Percentiles rank a stretch among this genome's conserved stretches.
These are phyloP conservation scores for Xanthoparmelia taractica DNA, from an alignment of 495 filamentous ascomycete genomes.

Conservation along the genomic window DNA sequence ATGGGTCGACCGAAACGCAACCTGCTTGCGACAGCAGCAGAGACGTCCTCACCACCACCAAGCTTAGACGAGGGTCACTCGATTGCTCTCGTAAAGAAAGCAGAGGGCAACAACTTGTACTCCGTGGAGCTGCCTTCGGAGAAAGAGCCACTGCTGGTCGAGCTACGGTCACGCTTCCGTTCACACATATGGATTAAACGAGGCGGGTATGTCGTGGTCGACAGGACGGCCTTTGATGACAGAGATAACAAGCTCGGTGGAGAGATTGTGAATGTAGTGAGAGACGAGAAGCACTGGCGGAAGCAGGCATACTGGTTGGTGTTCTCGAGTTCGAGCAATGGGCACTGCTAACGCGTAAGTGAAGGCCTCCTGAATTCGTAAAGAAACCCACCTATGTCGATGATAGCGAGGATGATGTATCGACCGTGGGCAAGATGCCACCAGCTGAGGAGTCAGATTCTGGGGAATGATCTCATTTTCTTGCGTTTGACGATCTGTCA, in stretches of 20 bases:
- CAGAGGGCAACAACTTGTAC: constrained; percentile 83
- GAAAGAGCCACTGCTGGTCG: constrained; percentile 55
- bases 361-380: constrained; percentile 73
- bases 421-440: constrained; percentile 74
- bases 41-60: constrained; percentile 65
- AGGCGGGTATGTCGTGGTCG: constrained; percentile 77
- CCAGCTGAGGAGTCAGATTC: constrained; percentile 55
- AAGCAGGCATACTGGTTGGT: constrained; percentile 83
- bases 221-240: constrained; percentile 57
- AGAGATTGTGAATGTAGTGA: constrained; percentile 87
- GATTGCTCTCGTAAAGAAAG: constrained; percentile 69
- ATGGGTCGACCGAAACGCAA: constrained; percentile 74
- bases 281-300: constrained; percentile 86
- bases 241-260: constrained; percentile 73
- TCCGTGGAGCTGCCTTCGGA: constrained; percentile 54
- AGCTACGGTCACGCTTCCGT: constrained; percentile 74
- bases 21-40: constrained; percentile 62
- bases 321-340: neutral
- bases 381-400: constrained; percentile 52
- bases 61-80: constrained; percentile 55
- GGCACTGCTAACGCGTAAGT: constrained; percentile 1
- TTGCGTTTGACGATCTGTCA: neutral
- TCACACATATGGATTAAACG: constrained; percentile 86
- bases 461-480: constrained; percentile 16
- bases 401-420: constrained; percentile 65